Conservation (phyloP, 2,329 filamentous ascomycete genomes). For the Fusarium dlaminii region DNA sequence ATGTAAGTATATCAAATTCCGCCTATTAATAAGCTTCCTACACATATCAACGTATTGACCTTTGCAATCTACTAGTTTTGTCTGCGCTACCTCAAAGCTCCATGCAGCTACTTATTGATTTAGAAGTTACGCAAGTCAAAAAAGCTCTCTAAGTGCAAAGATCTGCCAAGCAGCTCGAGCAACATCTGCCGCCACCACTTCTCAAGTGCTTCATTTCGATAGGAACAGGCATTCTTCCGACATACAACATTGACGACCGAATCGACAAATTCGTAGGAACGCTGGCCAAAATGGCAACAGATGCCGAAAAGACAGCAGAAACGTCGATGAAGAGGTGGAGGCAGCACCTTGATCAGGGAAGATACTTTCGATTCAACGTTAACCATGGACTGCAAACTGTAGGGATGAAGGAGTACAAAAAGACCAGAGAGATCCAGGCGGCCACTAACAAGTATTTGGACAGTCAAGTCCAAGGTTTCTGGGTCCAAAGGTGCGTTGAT, state of each 20-base stretch:
- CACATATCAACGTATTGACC: too few species aligned
- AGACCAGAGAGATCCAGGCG: background rate
- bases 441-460: background rate
- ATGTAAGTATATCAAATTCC: too few species aligned
- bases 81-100: background rate
- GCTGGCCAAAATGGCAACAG: background rate
- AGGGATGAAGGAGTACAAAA: background rate
- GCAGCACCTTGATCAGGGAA: background rate
- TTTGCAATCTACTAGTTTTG: background rate
- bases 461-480: background rate
- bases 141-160: fast-evolving
- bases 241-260: background rate
- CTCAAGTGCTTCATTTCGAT: background rate
- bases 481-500: background rate
- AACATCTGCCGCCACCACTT: background rate
- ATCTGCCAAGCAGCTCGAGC: background rate
- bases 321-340: background rate
- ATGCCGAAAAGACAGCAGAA: background rate
- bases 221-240: background rate
- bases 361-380: background rate
- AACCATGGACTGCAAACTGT: background rate
- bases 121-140: background rate
- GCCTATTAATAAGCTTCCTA: too few species aligned
- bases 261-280: background rate
- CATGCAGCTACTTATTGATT: background rate